A percentile compares a stretch with the other conserved stretches of the same genome.
phyloP scores from a whole-genome alignment of 73 alveolate species.

The Paramecium tetraurelia region DNA sequence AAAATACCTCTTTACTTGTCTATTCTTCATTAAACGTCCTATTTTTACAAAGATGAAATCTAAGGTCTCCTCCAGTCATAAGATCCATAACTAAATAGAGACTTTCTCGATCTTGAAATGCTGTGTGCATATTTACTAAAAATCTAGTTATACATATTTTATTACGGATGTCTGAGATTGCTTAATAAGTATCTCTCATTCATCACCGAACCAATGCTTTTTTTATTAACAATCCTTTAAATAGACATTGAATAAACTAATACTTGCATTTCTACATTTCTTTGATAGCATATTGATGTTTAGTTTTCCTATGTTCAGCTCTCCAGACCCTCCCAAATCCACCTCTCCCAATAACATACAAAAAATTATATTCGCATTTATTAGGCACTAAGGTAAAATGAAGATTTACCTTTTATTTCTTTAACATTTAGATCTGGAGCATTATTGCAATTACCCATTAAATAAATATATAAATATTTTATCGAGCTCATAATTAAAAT shows the following conservation, averaged over 20 bases:
- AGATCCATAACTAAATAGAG: constrained; percentile 90
- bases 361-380: background rate
- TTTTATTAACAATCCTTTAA: constrained; percentile 74
- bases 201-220: constrained; percentile 82
- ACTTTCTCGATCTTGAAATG: constrained; percentile 90
- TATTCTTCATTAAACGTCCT: constrained; percentile 64
- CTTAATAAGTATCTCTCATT: constrained; percentile 83
- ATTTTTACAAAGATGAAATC: constrained; percentile 72
- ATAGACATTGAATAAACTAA: background rate
- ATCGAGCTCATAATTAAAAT: background rate
- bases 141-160: constrained; percentile 49
- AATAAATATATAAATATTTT: background rate
- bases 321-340: constrained; percentile 70
- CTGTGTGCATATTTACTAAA: constrained; percentile 91
- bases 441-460: constrained; percentile 2
- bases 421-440: background rate
- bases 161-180: constrained; percentile 72
- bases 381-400: background rate
- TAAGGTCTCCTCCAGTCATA: constrained; percentile 87
- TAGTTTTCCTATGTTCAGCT: constrained; percentile 27
- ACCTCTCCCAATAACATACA: constrained; percentile 68
- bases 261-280: constrained; percentile 80
- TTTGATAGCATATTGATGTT: constrained; percentile 78
- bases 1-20: constrained; percentile 45
- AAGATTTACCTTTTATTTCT: background rate